phyloP scores from a whole-genome alignment of 352 stramenopile species.

The Phytophthora quininea region DNA sequence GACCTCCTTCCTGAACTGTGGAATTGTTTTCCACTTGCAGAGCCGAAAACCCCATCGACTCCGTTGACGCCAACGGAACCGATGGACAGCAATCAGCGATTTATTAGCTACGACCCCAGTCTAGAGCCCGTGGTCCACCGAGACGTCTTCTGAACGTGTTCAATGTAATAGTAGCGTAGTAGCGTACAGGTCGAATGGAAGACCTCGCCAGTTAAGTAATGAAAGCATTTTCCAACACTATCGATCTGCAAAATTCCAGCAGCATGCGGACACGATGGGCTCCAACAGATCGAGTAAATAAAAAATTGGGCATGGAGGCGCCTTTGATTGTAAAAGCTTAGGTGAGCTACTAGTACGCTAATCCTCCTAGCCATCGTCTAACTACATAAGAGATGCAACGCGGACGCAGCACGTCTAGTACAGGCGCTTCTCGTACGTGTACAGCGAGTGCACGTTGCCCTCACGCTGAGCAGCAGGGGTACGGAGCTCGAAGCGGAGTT shows the following conservation, averaged over 20 bases:
- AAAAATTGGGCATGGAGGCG: conserved; percentile 3
- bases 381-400: not conserved
- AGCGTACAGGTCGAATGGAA: conserved; percentile 15
- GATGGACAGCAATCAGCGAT: conserved; percentile 52
- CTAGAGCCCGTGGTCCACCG: conserved; percentile 43
- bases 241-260: too few relatives aligned
- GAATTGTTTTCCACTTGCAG: conserved; percentile 56
- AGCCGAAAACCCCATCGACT: conserved; percentile 1
- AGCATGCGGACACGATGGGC: too few relatives aligned
- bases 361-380: conserved; percentile 1
- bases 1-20: conserved; percentile 64
- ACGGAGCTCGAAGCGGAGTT: conserved; percentile 97
- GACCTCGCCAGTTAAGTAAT: conserved; percentile 7
- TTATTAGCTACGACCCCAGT: conserved; percentile 63
- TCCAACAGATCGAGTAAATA: too few relatives aligned
- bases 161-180: not conserved
- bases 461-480: conserved; percentile 99
- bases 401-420: conserved; percentile 47
- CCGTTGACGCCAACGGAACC: conserved; percentile 42
- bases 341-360: not conserved
- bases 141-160: conserved; percentile 60
- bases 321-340: not conserved
- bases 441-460: conserved; percentile 98
- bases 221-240: not conserved
- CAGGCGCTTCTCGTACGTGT: conserved; percentile 96